Percentiles rank a stretch among this genome's conserved stretches.
These are phyloP conservation scores for Dichomitus squalens DNA, from an alignment of 1,284 basidiomycete species.

Conservation along the genomic window DNA sequence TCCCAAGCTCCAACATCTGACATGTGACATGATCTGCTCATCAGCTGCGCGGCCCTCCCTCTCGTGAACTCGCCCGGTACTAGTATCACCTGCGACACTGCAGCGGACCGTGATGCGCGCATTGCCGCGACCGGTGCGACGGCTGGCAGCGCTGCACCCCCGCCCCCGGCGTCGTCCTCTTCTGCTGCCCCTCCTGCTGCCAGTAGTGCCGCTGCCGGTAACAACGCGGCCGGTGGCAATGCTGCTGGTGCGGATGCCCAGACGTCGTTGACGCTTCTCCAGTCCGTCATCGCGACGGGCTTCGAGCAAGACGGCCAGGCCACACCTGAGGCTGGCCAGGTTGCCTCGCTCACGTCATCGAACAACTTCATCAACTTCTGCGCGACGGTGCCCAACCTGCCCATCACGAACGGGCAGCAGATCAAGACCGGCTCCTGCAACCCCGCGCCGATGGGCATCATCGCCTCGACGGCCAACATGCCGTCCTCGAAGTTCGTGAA, in stretches of 20 bases:
- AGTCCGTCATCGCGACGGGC: slow-evolving; percentile 27
- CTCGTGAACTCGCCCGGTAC: slow-evolving; percentile 46
- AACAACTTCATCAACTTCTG: slow-evolving; percentile 64
- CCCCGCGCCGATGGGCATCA: slow-evolving; percentile 43
- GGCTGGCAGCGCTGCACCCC: neutral
- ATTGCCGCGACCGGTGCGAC: slow-evolving; percentile 44
- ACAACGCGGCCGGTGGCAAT: slow-evolving; percentile 4
- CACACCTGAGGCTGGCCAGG: slow-evolving; percentile 44
- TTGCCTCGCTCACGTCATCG: slow-evolving; percentile 44
- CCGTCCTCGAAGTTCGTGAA: slow-evolving; percentile 51
- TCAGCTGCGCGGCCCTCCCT: slow-evolving; percentile 58
- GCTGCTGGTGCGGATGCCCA: slow-evolving; percentile 27
- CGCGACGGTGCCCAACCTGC: slow-evolving; percentile 40
- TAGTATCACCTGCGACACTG: slow-evolving; percentile 48
- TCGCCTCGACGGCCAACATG: slow-evolving; percentile 46
- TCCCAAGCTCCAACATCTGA: neutral
- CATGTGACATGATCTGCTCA: neutral
- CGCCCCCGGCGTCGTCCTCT: neutral
- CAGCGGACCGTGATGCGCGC: slow-evolving; percentile 39
- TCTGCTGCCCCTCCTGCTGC: neutral
- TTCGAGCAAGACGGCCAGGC: slow-evolving; percentile 42
- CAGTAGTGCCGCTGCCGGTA: slow-evolving; percentile 20
- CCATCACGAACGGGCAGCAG: slow-evolving; percentile 32
- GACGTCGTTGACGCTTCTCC: slow-evolving; percentile 32
- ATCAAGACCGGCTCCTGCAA: slow-evolving; percentile 31